These are phyloP conservation scores for Fusarium newnesense DNA, from an alignment of 2,329 filamentous ascomycete genomes.

Conservation along the genomic window DNA sequence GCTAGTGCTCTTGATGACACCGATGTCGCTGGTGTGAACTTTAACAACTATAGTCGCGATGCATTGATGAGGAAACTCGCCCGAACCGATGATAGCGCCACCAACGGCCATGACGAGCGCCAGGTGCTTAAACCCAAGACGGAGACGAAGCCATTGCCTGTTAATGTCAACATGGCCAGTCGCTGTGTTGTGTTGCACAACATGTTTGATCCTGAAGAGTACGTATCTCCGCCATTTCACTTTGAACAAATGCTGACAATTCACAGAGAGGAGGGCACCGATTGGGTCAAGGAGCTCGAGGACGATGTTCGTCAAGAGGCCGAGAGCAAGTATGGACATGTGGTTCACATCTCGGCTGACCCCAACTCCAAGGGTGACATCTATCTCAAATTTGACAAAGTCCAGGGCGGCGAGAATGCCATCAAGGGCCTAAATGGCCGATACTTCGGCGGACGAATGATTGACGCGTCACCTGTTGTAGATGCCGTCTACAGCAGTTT, in stretches of 20 bases:
- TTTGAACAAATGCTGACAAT: slow-evolving; percentile 46
- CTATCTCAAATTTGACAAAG: slow-evolving; percentile 97
- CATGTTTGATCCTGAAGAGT: slow-evolving; percentile 94
- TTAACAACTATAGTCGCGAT: slow-evolving; percentile 99
- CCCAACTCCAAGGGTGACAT: slow-evolving; percentile 95
- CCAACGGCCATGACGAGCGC: slow-evolving; percentile 73
- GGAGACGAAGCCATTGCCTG: slow-evolving; percentile 79
- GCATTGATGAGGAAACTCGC: slow-evolving; percentile 98
- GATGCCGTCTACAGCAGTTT: slow-evolving; percentile 99
- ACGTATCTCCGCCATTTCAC: slow-evolving; percentile 56
- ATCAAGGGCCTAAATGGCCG: slow-evolving; percentile 97
- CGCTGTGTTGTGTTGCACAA: slow-evolving; percentile 95
- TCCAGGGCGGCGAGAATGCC: slow-evolving; percentile 94
- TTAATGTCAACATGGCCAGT: slow-evolving; percentile 91
- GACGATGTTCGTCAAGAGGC: slow-evolving; percentile 93
- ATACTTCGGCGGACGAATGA: slow-evolving; percentile 92
- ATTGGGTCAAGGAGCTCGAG: slow-evolving; percentile 93
- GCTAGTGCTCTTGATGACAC: slow-evolving; percentile 97
- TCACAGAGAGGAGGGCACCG: slow-evolving; percentile 81
- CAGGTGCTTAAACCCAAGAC: slow-evolving; percentile 82
- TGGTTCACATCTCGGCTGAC: slow-evolving; percentile 96
- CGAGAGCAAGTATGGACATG: slow-evolving; percentile 93
- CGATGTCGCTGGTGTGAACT: slow-evolving; percentile 97
- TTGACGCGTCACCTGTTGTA: slow-evolving; percentile 94
- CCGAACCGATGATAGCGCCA: slow-evolving; percentile 84